Conservation (phyloP, 2,329 filamentous ascomycete genomes). For the Chrysoporthe cubensis region DNA sequence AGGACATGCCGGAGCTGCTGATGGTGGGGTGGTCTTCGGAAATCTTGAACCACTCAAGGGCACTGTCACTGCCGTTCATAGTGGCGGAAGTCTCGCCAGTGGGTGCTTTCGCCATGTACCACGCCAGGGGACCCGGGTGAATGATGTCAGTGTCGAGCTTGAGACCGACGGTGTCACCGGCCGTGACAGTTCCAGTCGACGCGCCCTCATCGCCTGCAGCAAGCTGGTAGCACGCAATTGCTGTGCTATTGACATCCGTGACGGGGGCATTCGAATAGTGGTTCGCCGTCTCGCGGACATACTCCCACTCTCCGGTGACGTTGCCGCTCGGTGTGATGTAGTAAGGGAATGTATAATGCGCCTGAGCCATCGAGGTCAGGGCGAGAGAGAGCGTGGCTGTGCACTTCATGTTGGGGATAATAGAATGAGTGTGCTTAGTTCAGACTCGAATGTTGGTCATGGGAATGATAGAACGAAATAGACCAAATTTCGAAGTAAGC, state of each 20-base stretch:
- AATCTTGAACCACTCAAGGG: slow-evolving; percentile 52
- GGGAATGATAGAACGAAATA: not conserved
- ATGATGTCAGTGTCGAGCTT: slow-evolving; percentile 46
- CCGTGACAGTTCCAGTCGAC: slow-evolving; percentile 45
- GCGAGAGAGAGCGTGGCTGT: not conserved
- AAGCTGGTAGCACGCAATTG: slow-evolving; percentile 48
- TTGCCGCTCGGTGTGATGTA: not conserved
- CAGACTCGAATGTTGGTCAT: not conserved
- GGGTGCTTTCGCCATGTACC: slow-evolving; percentile 44
- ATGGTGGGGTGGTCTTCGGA: slow-evolving; percentile 40
- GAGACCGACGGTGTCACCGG: slow-evolving; percentile 44
- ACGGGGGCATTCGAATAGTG: slow-evolving; percentile 53
- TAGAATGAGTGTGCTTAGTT: not conserved
- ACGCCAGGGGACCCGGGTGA: slow-evolving; percentile 54
- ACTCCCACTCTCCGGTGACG: slow-evolving; percentile 5
- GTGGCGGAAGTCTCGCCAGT: slow-evolving; percentile 49
- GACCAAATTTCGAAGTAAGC: not conserved
- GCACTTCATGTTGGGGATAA: not conserved
- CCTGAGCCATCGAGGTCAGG: not conserved
- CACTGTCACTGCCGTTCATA: slow-evolving; percentile 35
- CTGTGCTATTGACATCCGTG: slow-evolving; percentile 46
- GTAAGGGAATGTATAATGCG: slow-evolving; percentile 6
- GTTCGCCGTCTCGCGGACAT: slow-evolving; percentile 7
- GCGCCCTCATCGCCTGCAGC: slow-evolving; percentile 34
- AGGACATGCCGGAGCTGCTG: slow-evolving; percentile 34